A percentile compares a stretch with the other conserved stretches of the same genome.
These are phyloP conservation scores for Hygrophorus pudorinus DNA, from an alignment of 768 basidiomycete species.

Conservation along the genomic window DNA sequence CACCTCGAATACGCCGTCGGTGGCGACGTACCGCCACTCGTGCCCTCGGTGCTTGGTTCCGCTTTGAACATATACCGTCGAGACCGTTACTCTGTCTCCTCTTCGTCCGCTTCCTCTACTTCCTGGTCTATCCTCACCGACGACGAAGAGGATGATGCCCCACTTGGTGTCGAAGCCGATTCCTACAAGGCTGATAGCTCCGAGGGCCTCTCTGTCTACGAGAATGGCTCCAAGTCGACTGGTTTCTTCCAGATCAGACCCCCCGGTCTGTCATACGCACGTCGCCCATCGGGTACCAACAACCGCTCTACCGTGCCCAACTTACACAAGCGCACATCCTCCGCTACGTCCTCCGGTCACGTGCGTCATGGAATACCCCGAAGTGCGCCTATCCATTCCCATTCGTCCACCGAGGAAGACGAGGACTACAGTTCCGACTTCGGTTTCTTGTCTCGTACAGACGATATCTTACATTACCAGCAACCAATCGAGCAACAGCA, in stretches of 20 bases:
- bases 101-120: conserved; percentile 55
- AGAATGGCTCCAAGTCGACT: conserved; percentile 34
- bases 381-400: conserved; percentile 32
- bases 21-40: conserved; percentile 55
- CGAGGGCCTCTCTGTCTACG: conserved; percentile 23
- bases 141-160: conserved; percentile 46
- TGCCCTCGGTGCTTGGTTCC: conserved; percentile 56
- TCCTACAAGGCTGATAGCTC: conserved; percentile 30
- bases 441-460: conserved; percentile 18
- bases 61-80: conserved; percentile 35
- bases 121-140: conserved; percentile 60
- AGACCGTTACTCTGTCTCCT: conserved; percentile 42
- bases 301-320: conserved; percentile 50
- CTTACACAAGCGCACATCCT: conserved; percentile 45
- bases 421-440: conserved; percentile 30
- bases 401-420: conserved; percentile 35
- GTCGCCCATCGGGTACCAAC: conserved; percentile 64
- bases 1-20: conserved; percentile 41
- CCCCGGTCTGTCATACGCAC: conserved; percentile 50
- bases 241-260: conserved; percentile 23
- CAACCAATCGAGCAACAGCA: conserved; percentile 11
- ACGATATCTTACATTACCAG: neutral
- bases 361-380: conserved; percentile 27
- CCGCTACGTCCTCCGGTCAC: conserved; percentile 27
- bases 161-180: conserved; percentile 22